These are phyloP conservation scores for Reticulascus tulasneorum DNA, from an alignment of 2,329 filamentous ascomycete species.

Conservation along the genomic window DNA sequence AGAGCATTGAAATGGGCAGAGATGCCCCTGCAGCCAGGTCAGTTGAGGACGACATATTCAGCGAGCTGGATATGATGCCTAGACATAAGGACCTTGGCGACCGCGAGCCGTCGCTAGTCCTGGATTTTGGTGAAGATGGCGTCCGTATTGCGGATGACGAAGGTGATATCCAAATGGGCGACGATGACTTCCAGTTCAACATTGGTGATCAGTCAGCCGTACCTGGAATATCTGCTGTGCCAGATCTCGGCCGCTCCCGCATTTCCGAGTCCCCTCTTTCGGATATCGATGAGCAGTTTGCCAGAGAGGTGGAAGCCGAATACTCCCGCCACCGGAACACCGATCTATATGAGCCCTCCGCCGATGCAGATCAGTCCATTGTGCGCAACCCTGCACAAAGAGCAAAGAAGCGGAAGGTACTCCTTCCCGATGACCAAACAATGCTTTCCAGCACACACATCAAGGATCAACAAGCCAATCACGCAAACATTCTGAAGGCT, in stretches of 20 bases:
- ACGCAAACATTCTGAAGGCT: constrained; percentile 79
- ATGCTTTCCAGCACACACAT: constrained; percentile 74
- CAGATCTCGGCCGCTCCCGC: constrained; percentile 50
- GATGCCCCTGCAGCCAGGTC: constrained; percentile 68
- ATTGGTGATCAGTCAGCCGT: constrained; percentile 54
- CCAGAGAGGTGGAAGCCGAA: constrained; percentile 56
- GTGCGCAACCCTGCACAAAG: constrained; percentile 69
- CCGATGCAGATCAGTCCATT: constrained; percentile 53
- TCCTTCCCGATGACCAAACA: constrained; percentile 77
- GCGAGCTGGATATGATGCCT: constrained; percentile 57
- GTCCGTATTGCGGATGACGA: constrained; percentile 61
- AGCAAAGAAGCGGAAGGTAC: constrained; percentile 71
- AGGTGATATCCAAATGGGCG: constrained; percentile 58
- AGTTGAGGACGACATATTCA: constrained; percentile 66
- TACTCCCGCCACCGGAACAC: constrained; percentile 47
- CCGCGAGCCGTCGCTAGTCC: constrained; percentile 50
- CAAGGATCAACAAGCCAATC: constrained; percentile 80
- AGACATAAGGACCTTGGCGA: constrained; percentile 54
- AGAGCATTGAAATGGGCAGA: constrained; percentile 85
- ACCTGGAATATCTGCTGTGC: constrained; percentile 42
- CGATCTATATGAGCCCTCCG: constrained; percentile 59
- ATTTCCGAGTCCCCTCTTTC: constrained; percentile 69
- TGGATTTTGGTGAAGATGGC: constrained; percentile 50
- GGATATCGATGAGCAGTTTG: constrained; percentile 62
- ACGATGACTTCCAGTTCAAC: constrained; percentile 61